Percentiles rank a stretch among this genome's conserved stretches.
Evolutionary conservation across 2,329 filamentous ascomycete genomes (phyloP).

Genomic region (Colletotrichum echinochloae): DNA sequence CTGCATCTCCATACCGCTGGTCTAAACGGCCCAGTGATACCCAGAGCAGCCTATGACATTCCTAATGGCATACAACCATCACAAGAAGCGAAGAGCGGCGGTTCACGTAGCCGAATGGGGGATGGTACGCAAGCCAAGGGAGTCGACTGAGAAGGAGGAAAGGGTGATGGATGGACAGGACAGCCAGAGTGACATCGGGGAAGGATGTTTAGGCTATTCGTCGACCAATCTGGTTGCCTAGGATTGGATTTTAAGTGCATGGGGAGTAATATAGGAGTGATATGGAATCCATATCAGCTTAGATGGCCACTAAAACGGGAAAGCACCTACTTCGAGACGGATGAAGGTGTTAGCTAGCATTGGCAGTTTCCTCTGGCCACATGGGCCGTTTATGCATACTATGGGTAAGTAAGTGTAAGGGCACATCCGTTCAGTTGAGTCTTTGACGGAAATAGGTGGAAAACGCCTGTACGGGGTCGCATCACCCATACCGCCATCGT

Average conservation of each 20-base stretch:
- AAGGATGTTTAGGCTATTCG: conserved; percentile 13
- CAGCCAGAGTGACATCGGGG: not conserved
- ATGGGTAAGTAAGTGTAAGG: not conserved
- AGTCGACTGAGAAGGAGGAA: not conserved
- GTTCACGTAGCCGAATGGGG: not conserved
- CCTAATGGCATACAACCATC: not conserved
- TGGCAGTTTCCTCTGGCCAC: not conserved
- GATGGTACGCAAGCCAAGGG: not conserved
- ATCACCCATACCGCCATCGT: too few species aligned
- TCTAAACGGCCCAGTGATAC: not conserved
- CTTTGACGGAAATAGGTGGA: not conserved
- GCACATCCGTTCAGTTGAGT: not conserved
- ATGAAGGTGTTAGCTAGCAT: not conserved
- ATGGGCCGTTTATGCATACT: not conserved
- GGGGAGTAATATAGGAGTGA: too few species aligned
- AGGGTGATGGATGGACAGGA: not conserved
- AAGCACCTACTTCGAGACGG: not conserved
- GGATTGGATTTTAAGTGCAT: not conserved
- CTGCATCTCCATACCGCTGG: too few species aligned
- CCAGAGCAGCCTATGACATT: not conserved
- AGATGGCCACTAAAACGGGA: not conserved
- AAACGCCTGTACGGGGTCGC: not conserved
- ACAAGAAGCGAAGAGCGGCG: not conserved
- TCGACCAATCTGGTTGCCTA: not conserved
- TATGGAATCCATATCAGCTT: too few species aligned